Conservation (phyloP, 805 yeast genomes). For the Schwanniomyces vanrijiae region DNA sequence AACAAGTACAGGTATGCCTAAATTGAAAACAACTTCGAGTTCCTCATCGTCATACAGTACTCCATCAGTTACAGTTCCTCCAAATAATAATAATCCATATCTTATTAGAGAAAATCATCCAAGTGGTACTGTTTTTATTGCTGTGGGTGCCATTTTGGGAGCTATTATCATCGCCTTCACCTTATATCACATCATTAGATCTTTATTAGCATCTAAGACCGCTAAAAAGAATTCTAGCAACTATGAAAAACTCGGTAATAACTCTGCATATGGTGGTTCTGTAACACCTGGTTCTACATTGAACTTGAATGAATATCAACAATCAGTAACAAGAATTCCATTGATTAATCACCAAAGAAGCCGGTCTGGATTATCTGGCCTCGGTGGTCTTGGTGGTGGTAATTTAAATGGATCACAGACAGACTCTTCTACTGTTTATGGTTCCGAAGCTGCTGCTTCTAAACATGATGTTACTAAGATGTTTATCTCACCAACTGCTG, state of each 20-base stretch:
- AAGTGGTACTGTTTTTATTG: conserved; percentile 80
- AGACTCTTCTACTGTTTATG: conserved; percentile 34
- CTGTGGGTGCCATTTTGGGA: conserved; percentile 70
- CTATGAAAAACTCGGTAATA: conserved; percentile 31
- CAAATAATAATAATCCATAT: conserved; percentile 62
- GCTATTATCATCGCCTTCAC: conserved; percentile 53
- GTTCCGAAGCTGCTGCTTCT: conserved; percentile 27
- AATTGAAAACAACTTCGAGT: no score
- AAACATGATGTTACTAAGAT: conserved; percentile 46
- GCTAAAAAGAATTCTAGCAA: conserved; percentile 46
- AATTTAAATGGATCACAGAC: conserved; percentile 18
- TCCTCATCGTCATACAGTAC: conserved; percentile 35
- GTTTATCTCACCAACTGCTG: conserved; percentile 81
- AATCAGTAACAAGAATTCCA: conserved; percentile 34
- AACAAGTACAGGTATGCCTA: not conserved
- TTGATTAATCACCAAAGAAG: conserved; percentile 24
- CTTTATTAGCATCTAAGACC: conserved; percentile 48
- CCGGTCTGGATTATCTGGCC: conserved; percentile 18
- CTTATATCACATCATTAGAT: conserved; percentile 51
- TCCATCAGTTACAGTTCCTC: conserved; percentile 58
- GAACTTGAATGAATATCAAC: conserved; percentile 13
- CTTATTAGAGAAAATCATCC: conserved; percentile 53
- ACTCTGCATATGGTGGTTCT: conserved; percentile 25
- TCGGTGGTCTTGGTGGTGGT: conserved; percentile 9
- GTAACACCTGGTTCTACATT: conserved; percentile 21